These are phyloP conservation scores for Dillenia turbinata DNA, from an alignment of 164 flowering plant genomes.

Conservation along the genomic window DNA sequence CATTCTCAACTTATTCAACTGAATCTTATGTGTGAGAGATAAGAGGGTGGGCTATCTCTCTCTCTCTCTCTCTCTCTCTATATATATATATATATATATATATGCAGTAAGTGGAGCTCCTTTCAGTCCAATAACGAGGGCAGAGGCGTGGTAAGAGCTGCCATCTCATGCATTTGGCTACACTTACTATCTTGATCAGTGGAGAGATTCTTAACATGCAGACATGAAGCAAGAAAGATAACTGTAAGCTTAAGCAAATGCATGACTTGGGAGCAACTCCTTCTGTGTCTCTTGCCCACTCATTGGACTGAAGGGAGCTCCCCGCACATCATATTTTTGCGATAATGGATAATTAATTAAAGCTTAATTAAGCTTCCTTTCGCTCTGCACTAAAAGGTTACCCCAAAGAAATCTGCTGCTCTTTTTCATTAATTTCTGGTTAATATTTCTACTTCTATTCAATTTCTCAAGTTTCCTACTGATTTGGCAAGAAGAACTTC, in stretches of 20 bases:
- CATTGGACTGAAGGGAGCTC: constrained; percentile 84
- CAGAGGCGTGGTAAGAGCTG: constrained; percentile 42
- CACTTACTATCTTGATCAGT: constrained; percentile 15
- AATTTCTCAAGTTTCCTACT: not conserved
- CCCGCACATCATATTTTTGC: constrained; percentile 4
- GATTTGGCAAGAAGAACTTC: too few species aligned
- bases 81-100: too few species aligned
- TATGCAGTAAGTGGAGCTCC: constrained; percentile 28
- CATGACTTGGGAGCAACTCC: constrained; percentile 68
- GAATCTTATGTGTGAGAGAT: too few species aligned
- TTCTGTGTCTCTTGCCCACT: constrained; percentile 38
- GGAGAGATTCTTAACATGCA: not conserved
- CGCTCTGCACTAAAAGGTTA: too few species aligned
- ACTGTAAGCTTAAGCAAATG: constrained; percentile 32
- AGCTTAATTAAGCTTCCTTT: too few species aligned
- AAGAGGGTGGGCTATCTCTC: too few species aligned
- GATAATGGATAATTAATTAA: too few species aligned
- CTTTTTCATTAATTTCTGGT: too few species aligned
- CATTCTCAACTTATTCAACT: too few species aligned
- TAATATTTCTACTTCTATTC: not conserved
- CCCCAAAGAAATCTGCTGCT: too few species aligned
- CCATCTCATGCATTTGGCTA: constrained; percentile 48
- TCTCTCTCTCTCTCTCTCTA: too few species aligned
- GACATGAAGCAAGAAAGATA: not conserved
- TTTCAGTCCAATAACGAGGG: constrained; percentile 48